Evolutionary conservation across 164 flowering plant genomes (phyloP).

Genomic region (Vitis amurensis): DNA sequence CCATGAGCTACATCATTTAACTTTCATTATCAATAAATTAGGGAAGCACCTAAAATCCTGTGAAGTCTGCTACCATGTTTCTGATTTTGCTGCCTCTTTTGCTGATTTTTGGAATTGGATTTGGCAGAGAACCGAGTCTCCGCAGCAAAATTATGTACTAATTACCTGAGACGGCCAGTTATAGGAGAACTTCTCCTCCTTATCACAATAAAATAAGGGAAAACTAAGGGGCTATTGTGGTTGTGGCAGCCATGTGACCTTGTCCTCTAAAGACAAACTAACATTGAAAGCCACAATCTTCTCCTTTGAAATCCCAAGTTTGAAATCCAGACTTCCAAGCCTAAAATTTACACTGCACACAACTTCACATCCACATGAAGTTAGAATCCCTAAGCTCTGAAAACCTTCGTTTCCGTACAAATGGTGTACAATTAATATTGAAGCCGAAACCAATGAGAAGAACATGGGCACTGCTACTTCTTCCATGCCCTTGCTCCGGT

Average conservation of each 20-base stretch:
- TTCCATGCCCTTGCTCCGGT: neutral
- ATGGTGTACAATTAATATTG: neutral
- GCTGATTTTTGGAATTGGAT: no score
- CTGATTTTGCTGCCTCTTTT: no score
- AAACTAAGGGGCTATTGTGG: neutral
- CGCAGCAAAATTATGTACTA: no score
- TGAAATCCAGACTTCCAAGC: neutral
- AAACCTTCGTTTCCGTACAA: neutral
- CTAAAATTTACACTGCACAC: neutral
- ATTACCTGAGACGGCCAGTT: no score
- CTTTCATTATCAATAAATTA: no score
- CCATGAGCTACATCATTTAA: no score
- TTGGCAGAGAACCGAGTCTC: no score
- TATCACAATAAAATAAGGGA: no score
- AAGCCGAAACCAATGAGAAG: neutral
- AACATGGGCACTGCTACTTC: conserved; percentile 2
- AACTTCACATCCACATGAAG: neutral
- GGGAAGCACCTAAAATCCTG: no score
- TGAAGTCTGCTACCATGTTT: no score
- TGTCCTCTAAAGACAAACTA: neutral
- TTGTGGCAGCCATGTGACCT: neutral
- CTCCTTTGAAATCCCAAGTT: neutral
- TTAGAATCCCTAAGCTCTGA: neutral
- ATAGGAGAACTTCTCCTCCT: no score
- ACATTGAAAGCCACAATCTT: neutral